Percentiles rank a stretch among this genome's conserved stretches.
These are phyloP conservation scores for Zhuliangozyma parablackwelliae DNA, from an alignment of 1,139 yeast species.

Conservation along the genomic window DNA sequence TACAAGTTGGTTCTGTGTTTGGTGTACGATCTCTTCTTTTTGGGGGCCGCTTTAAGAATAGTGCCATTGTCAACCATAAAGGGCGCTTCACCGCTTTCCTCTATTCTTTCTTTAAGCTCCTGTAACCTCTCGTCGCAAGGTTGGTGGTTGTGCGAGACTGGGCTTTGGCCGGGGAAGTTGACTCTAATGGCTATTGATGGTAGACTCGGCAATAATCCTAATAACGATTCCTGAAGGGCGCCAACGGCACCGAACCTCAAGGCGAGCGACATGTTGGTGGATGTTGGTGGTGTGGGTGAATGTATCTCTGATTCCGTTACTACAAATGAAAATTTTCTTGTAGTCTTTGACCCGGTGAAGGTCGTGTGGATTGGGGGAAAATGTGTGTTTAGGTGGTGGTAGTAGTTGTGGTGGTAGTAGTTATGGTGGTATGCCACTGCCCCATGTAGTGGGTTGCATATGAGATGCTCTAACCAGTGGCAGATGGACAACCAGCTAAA, in stretches of 20 bases:
- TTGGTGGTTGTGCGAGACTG: slow-evolving; percentile 1
- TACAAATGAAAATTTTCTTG: too few species aligned
- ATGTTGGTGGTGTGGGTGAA: too few species aligned
- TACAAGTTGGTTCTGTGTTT: slow-evolving; percentile 80
- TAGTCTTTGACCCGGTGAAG: too few species aligned
- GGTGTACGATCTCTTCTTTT: slow-evolving; percentile 84
- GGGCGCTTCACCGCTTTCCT: slow-evolving; percentile 26
- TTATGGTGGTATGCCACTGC: too few species aligned
- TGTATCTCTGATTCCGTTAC: too few species aligned
- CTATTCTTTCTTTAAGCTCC: slow-evolving; percentile 29
- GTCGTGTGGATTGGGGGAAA: too few species aligned
- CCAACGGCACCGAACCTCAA: slow-evolving; percentile 17
- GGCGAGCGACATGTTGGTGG: slow-evolving; percentile 19
- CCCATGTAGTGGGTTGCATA: too few species aligned
- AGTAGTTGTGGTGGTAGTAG: too few species aligned
- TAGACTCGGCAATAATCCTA: slow-evolving; percentile 19
- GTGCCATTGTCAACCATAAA: slow-evolving; percentile 53
- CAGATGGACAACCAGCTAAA: too few species aligned
- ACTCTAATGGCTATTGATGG: slow-evolving; percentile 15
- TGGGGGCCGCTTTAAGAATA: slow-evolving; percentile 81
- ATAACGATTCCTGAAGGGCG: slow-evolving; percentile 12
- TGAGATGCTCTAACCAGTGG: too few species aligned
- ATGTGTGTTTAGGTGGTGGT: too few species aligned
- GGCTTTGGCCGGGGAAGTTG: slow-evolving; percentile 1
- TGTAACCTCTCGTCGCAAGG: slow-evolving; percentile 22